Evolutionary conservation across 163 green algal genomes (phyloP).

Genomic region (Prototheca cutis): DNA sequence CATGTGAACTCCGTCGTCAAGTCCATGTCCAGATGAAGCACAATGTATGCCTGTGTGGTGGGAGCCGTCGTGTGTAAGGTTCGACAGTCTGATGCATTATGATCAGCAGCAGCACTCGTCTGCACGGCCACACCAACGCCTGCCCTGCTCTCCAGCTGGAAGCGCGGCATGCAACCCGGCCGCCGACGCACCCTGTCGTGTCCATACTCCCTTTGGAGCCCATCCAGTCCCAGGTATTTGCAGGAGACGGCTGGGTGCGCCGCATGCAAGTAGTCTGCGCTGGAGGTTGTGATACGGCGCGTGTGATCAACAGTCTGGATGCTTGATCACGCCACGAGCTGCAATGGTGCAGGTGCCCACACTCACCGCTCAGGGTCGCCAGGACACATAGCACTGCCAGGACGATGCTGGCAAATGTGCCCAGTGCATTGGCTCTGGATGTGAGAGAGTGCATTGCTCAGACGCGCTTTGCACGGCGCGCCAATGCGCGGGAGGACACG

Average conservation of each 20-base stretch:
- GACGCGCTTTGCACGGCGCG: too few relatives aligned
- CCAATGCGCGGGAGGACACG: too few relatives aligned
- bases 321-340: not conserved
- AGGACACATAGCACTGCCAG: constrained; percentile 25
- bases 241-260: constrained; percentile 3
- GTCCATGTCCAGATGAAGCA: constrained; percentile 62
- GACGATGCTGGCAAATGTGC: constrained; percentile 28
- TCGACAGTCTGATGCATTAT: not conserved
- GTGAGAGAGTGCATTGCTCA: constrained; percentile 26
- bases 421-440: constrained; percentile 26
- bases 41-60: constrained; percentile 50
- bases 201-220: constrained; percentile 24
- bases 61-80: too few relatives aligned
- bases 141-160: too few relatives aligned
- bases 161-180: not conserved
- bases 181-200: constrained; percentile 20
- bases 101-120: not conserved
- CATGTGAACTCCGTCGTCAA: constrained; percentile 67
- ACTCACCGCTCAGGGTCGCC: constrained; percentile 24
- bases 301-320: too few relatives aligned
- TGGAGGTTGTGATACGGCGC: too few relatives aligned
- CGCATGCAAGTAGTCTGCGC: constrained; percentile 32
- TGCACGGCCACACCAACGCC: too few relatives aligned
- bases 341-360: not conserved
- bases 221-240: constrained; percentile 20